Evolutionary conservation across 352 stramenopile genomes (phyloP).

Genomic region (Thraustochytrium striatum): DNA sequence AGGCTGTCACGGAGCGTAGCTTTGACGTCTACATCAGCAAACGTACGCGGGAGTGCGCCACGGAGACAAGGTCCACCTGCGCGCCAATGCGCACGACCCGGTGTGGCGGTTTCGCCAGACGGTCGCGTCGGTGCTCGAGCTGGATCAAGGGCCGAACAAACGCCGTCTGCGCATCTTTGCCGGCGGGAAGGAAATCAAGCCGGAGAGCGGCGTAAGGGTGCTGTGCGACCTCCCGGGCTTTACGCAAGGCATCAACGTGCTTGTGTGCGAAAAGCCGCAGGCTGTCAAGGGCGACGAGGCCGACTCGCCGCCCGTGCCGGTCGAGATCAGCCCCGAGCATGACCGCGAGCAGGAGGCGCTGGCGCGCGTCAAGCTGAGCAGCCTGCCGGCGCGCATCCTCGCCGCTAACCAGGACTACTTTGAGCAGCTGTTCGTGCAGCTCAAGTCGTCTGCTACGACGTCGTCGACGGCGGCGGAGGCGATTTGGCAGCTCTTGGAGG

Average conservation of each 20-base stretch:
- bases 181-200: conserved; percentile 44
- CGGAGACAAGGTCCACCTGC: not conserved
- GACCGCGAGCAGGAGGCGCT: not conserved
- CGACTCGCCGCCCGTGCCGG: not conserved
- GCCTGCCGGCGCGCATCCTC: conserved; percentile 9
- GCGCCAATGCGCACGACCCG: conserved; percentile 6
- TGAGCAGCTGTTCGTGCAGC: conserved; percentile 8
- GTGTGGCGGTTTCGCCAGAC: conserved; percentile 9
- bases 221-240: conserved; percentile 19
- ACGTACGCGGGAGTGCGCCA: conserved; percentile 10
- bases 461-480: not conserved
- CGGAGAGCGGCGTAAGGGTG: not conserved
- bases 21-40: conserved; percentile 28
- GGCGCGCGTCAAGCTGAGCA: not conserved
- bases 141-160: not conserved
- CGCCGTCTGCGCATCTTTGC: conserved; percentile 43
- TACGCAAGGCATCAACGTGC: not conserved
- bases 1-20: not conserved
- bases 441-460: conserved; percentile 8
- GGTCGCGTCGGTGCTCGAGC: not conserved
- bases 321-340: not conserved
- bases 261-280: conserved; percentile 30
- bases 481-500: conserved; percentile 40
- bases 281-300: not conserved
- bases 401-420: conserved; percentile 18